These are phyloP conservation scores for Yamadazyma trypodendri DNA, from an alignment of 1,139 yeast genomes.

Conservation along the genomic window DNA sequence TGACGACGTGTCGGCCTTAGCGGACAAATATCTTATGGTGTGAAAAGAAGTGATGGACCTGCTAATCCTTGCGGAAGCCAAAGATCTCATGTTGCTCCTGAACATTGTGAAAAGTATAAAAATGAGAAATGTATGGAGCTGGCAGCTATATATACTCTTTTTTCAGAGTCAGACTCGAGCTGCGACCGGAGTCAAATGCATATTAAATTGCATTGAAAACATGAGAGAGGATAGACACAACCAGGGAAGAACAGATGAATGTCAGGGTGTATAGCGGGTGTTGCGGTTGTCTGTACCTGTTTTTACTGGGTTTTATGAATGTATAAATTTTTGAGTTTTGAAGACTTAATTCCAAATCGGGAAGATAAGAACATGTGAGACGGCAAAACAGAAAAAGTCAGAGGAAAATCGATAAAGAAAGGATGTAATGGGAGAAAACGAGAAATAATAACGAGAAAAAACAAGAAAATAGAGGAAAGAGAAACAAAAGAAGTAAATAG, in stretches of 20 bases:
- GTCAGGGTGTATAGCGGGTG: no score
- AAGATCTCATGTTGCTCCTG: slow-evolving; percentile 4
- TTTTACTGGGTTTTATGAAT: no score
- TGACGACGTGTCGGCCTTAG: slow-evolving; percentile 46
- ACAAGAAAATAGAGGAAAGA: no score
- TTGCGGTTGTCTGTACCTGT: no score
- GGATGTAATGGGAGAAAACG: no score
- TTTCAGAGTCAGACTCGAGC: slow-evolving; percentile 1
- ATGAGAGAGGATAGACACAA: neutral
- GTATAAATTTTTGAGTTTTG: no score
- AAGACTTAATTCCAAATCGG: neutral
- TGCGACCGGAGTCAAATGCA: neutral
- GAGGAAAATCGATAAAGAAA: neutral
- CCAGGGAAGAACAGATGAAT: no score
- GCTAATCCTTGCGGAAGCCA: slow-evolving; percentile 1
- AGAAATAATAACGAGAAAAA: no score
- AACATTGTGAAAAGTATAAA: slow-evolving; percentile 3
- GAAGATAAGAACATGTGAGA: slow-evolving; percentile 1
- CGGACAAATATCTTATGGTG: neutral
- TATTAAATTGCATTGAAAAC: neutral
- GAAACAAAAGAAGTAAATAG: no score
- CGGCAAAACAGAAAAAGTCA: neutral
- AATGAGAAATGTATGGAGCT: neutral
- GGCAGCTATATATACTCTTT: neutral
- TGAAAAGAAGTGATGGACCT: neutral